These are phyloP conservation scores for Naegleria gruberi DNA, from an alignment of 208 protist species.

Conservation along the genomic window DNA sequence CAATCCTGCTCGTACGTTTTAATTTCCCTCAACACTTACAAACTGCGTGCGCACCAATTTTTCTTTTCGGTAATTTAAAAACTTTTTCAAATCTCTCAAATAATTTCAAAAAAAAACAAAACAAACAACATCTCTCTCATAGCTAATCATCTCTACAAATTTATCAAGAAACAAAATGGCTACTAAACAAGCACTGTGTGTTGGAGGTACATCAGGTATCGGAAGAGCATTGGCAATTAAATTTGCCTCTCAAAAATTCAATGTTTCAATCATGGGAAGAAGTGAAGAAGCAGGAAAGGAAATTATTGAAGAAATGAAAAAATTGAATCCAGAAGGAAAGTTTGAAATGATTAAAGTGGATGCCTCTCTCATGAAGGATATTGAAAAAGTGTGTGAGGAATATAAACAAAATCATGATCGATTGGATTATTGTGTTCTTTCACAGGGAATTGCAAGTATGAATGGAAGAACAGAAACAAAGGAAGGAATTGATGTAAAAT, in stretches of 20 bases:
- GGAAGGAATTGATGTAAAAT: slow-evolving; percentile 33
- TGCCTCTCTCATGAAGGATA: slow-evolving; percentile 23
- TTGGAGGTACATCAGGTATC: slow-evolving; percentile 34
- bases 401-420: neutral
- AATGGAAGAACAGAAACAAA: slow-evolving; percentile 30
- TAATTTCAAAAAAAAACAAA: too few species aligned
- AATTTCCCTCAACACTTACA: too few species aligned
- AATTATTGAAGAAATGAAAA: slow-evolving; percentile 23
- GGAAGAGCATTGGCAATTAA: slow-evolving; percentile 28
- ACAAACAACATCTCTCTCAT: too few species aligned
- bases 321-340: neutral
- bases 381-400: slow-evolving; percentile 8
- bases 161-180: too few species aligned
- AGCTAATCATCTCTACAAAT: too few species aligned
- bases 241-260: slow-evolving; percentile 11
- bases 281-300: slow-evolving; percentile 4
- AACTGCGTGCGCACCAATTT: too few species aligned
- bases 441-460: slow-evolving; percentile 27
- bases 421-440: neutral
- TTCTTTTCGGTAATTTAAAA: too few species aligned
- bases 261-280: slow-evolving; percentile 25
- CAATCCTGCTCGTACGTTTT: too few species aligned
- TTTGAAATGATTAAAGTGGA: slow-evolving; percentile 24
- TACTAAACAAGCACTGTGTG: slow-evolving; percentile 17
- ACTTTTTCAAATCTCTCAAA: too few species aligned